These are phyloP conservation scores for Dysphania ambrosioides DNA, from an alignment of 148 eudicot species.

Conservation along the genomic window DNA sequence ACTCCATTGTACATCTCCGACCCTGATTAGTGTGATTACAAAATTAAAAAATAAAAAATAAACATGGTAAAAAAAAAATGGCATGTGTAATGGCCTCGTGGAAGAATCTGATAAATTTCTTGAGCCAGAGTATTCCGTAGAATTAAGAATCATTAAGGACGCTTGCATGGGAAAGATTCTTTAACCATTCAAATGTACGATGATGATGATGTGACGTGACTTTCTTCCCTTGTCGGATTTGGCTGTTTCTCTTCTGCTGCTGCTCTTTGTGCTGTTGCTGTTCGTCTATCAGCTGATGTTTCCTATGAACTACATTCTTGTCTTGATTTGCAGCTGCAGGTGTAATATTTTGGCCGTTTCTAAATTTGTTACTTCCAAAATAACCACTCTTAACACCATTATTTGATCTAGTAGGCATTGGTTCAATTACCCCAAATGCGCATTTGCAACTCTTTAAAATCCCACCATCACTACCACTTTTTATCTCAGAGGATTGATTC, in stretches of 20 bases:
- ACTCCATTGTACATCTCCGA: slow-evolving; percentile 13
- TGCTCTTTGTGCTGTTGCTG: slow-evolving; percentile 8
- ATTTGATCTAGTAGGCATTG: slow-evolving; percentile 26
- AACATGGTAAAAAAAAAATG: slow-evolving; percentile 15
- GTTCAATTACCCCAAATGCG: slow-evolving; percentile 46
- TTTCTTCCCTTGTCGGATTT: slow-evolving; percentile 35
- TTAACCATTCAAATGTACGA: slow-evolving; percentile 91
- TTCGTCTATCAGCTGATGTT: neutral
- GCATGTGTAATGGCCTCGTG: slow-evolving; percentile 7
- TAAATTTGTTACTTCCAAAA: neutral
- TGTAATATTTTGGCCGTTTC: neutral
- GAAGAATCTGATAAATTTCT: slow-evolving; percentile 23
- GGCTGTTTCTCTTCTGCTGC: slow-evolving; percentile 8
- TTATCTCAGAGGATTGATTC: neutral
- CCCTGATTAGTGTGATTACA: too few species aligned
- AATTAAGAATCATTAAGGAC: slow-evolving; percentile 22
- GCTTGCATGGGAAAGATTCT: slow-evolving; percentile 61
- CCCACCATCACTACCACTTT: slow-evolving; percentile 27
- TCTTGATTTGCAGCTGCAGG: slow-evolving; percentile 19
- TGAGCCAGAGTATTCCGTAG: neutral
- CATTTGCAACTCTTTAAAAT: slow-evolving; percentile 53
- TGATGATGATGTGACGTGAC: slow-evolving; percentile 61
- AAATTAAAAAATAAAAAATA: neutral
- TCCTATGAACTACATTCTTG: slow-evolving; percentile 23
- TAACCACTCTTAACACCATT: neutral